Conservation (phyloP, 345 rosid species). For the Schrenkiella parvula region DNA sequence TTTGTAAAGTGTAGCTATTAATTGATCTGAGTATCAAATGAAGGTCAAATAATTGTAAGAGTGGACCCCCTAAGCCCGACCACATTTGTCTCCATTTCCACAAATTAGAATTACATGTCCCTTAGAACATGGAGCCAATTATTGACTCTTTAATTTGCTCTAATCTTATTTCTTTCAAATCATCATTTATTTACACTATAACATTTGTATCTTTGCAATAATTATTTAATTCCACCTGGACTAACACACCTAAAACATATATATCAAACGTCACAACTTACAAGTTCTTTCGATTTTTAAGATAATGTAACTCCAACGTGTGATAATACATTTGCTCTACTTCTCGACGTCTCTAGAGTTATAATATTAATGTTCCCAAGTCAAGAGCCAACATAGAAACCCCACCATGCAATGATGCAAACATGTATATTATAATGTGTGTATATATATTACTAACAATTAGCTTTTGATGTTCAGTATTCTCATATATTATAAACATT, state of each 20-base stretch:
- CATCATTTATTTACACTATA: neutral
- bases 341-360: slow-evolving; percentile 26
- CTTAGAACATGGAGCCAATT: slow-evolving; percentile 20
- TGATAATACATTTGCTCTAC: slow-evolving; percentile 13
- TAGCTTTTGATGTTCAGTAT: slow-evolving; percentile 1
- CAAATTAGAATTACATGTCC: slow-evolving; percentile 12
- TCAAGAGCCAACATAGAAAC: slow-evolving; percentile 16
- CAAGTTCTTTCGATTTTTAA: neutral
- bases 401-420: slow-evolving; percentile 30
- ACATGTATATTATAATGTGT: neutral
- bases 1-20: neutral
- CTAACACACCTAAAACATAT: slow-evolving; percentile 3
- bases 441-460: slow-evolving; percentile 24
- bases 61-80: slow-evolving; percentile 27
- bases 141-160: slow-evolving; percentile 8
- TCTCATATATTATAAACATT: too few relatives aligned
- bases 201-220: slow-evolving; percentile 2
- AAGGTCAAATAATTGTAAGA: slow-evolving; percentile 19
- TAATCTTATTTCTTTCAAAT: slow-evolving; percentile 1
- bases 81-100: slow-evolving; percentile 19
- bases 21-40: neutral
- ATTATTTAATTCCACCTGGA: slow-evolving; percentile 17
- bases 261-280: slow-evolving; percentile 11
- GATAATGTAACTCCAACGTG: slow-evolving; percentile 3
- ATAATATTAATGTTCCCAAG: slow-evolving; percentile 6